Conservation (phyloP, 2,329 filamentous ascomycete species). For the Cladosporium sp. region DNA sequence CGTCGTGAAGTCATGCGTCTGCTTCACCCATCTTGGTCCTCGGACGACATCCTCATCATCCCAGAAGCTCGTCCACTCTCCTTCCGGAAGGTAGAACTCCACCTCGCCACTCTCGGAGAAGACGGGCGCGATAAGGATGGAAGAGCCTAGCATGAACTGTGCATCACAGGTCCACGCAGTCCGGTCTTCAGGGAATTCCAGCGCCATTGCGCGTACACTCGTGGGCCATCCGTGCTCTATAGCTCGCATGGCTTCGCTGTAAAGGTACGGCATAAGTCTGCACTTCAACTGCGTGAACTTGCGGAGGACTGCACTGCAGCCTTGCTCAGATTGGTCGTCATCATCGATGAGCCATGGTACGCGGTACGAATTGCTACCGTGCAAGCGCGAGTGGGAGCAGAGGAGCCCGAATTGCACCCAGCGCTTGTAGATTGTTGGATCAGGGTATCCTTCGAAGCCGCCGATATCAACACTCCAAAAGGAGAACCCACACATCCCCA, state of each 20-base stretch:
- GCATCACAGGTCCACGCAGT: constrained; percentile 64
- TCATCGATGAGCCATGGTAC: constrained; percentile 71
- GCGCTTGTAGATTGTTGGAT: constrained; percentile 65
- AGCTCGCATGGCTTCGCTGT: constrained; percentile 49
- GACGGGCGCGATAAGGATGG: constrained; percentile 60
- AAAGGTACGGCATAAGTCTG: constrained; percentile 56
- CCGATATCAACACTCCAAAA: constrained; percentile 71
- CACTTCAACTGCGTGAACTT: constrained; percentile 53
- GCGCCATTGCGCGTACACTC: constrained; percentile 58
- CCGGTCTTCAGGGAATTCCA: constrained; percentile 69
- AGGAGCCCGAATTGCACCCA: constrained; percentile 74
- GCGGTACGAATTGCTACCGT: constrained; percentile 66
- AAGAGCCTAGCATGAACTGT: constrained; percentile 69
- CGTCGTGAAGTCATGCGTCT: constrained; percentile 38
- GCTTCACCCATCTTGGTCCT: constrained; percentile 43
- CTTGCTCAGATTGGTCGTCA: constrained; percentile 49
- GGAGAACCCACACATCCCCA: constrained; percentile 61
- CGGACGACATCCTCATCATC: constrained; percentile 34
- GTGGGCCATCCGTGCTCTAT: constrained; percentile 55
- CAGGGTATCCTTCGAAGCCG: constrained; percentile 64
- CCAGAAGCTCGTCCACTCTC: constrained; percentile 50
- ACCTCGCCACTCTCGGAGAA: constrained; percentile 61
- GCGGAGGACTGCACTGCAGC: constrained; percentile 51
- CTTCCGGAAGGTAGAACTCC: constrained; percentile 61
- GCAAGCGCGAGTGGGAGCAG: constrained; percentile 65